Evolutionary conservation across 176 grass and related monocot genomes (phyloP), one percentile per base, ranked within the genome.

Genomic region (Urochloa ruziziensis): DNA sequence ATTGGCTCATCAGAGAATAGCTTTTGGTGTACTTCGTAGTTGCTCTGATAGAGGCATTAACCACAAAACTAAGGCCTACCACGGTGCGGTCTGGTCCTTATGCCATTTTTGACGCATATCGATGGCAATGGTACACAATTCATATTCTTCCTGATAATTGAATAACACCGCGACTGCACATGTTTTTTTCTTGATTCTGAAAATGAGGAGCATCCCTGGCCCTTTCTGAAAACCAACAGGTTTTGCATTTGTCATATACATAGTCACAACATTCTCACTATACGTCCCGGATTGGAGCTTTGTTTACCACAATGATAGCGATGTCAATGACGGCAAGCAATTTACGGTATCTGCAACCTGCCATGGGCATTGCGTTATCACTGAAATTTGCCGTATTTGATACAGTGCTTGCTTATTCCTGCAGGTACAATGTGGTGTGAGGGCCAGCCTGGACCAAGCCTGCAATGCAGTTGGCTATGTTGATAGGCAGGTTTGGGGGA

Each of bases 401-500:
- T 56, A 37, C 78, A 77, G 7, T 79, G 36, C 8, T 59, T 62
- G 25, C 49, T 51, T 83, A 19, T 74, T 66, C 68, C 37, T 85
- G 46, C 60, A 94, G 89, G 77, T 91, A 27, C 37, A 78, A 53
- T 94, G 92, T 66, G 89, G 89, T 78, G 89, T 91, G 34, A 89
- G 83, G 52, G 89, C 86, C 7, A 77, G 89, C 23, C 69, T 94
- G 18, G 86, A 60, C 70, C 89, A 90, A 14, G 92, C 92, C 27
- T 94, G 89, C 72, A 94, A 94, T 70, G 92, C 89, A 69, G 92
- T 89, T 33, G 92, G 92, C 3, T 82, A 89, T 59, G 35, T 94
- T 67, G 92, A 94, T 70, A 84, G 92, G 84, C 16, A 86, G 27
- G 86, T 94, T 30, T 94, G 77, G 86, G 92, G 86, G 2, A 85